Base-by-base conservation (phyloP, 768 basidiomycete genomes). In the Leccinum longicurvipes region DNA sequence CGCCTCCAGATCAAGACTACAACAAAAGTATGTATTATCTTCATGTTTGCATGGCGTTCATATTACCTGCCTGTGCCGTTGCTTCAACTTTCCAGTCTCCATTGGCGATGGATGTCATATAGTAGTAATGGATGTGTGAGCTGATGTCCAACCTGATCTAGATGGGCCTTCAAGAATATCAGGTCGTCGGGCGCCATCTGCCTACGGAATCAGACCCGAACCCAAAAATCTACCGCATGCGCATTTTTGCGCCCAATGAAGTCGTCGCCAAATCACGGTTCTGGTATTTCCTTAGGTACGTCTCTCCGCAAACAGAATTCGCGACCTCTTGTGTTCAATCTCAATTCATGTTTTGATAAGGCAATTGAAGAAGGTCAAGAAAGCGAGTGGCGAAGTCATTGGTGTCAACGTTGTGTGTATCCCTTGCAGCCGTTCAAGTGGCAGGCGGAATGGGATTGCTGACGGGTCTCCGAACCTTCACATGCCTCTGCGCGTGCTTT, bases 171-270 rank as follows among this genome's bases (percentile, higher is more conserved):
- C 79, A 82, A 68, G 96, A 99, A 83, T 98, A 80, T 81, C 94
- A 97, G 78, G 90, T 98, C 75, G 89, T 99, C 64, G 97, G 97
- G 63, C 93, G 96, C 72, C 95, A 97, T 75, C 79, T 98, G 67
- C 96, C 97, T 70, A 94, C 93, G 53, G 93, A 93, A 79, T 73
- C 82, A 61, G 91, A 97, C 63, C 92, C 93, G 54, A 91, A 82
- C 58, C 97, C 97, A 59, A 98, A 98, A 85, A 95, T 98, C 76
- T 98, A 91, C 83, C 90, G 96, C 67, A 98, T 98, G 96, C 89
- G 96, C 75, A 97, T 98, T 71, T 99, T 98, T 72, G 94, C 97
- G 62, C 93, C 93, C 63, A 98, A 98, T 74, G 93, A 97, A 60
- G 94, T 98, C 63, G 93, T 99, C 68, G 96, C 97, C 67, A 98